Base-by-base conservation (phyloP, 768 basidiomycete genomes). In the Amanita fuliginea region DNA sequence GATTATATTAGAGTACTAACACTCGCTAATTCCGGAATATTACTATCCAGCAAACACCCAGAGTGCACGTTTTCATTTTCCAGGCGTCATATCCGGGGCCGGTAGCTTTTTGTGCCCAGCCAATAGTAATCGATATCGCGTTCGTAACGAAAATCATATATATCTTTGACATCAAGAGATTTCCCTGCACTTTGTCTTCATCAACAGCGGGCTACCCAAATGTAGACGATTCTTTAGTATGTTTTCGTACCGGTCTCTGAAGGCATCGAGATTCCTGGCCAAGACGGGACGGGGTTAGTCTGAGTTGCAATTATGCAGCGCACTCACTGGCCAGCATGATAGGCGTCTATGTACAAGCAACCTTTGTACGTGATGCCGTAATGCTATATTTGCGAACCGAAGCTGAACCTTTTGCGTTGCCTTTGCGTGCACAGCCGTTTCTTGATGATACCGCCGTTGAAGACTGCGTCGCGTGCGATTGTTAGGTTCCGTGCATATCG, bases 191-290 rank as follows among this genome's bases (percentile, higher is more conserved):
- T 5, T 62, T 60, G 40, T 67, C 59, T 6, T 62, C 57, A 46
- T 73, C 66, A 0, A 67, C 59, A 2, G 61, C 69, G 64, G 60
- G 49, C 64, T 51, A 33, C 61, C 60, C 14, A 66, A 44, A 46
- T 52, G 49, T 9, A 70, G 57, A 30, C 64, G 56, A 48, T 70
- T 67, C 9, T 59, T 55, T 6, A 68, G 64, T n/a, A 67, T 63
- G 45, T 66, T 57, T 35, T 65, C 56, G 35, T 52, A 60, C 26
- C 64, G 68, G 24, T 70, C 63, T 56, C 74, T 68, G 61, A 74
- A 77, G 2, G 72, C 75, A 52, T 77, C 74, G 11, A 78, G 62
- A 53, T 78, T 78, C 71, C 73, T 74, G 40, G 10, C 9, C 14
- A 21, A 16, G 8, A 18, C 37, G 11, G 26, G 8, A 18, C 37